Percentiles rank a stretch among this genome's conserved stretches.
Evolutionary conservation across 257 asterid species (phyloP).

Genomic region (Lycium barbarum): DNA sequence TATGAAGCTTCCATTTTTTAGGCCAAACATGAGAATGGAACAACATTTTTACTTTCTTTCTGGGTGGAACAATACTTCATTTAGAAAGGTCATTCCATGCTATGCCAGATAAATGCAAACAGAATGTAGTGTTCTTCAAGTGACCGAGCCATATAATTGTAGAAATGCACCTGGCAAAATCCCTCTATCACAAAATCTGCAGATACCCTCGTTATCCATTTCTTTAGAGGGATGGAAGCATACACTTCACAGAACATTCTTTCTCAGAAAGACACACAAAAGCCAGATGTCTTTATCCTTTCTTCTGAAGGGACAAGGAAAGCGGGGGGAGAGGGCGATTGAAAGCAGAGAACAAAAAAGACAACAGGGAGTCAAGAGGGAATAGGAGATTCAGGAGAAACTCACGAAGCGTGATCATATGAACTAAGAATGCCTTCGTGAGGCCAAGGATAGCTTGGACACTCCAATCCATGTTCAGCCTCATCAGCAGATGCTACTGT

Average conservation of each 20-base stretch:
- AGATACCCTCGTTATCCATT: neutral
- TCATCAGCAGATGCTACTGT: constrained; percentile 63
- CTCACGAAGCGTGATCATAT: constrained; percentile 77
- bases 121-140: neutral
- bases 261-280: neutral
- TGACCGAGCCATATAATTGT: neutral
- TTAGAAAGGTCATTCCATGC: constrained; percentile 3
- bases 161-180: neutral
- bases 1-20: neutral
- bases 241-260: neutral
- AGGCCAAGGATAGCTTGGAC: constrained; percentile 75
- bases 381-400: constrained; percentile 10
- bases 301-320: constrained; percentile 39
- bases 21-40: constrained; percentile 11
- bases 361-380: neutral
- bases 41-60: neutral
- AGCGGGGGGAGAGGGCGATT: constrained; percentile 32
- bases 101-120: neutral
- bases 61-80: neutral
- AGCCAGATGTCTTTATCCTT: constrained; percentile 51
- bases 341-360: neutral
- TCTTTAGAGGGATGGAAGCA: neutral
- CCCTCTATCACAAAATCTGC: neutral
- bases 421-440: constrained; percentile 72
- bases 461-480: constrained; percentile 69